Percentiles rank a stretch among this genome's conserved stretches.
phyloP scores from a whole-genome alignment of 352 stramenopile species.

The Phytophthora cryptogea region DNA sequence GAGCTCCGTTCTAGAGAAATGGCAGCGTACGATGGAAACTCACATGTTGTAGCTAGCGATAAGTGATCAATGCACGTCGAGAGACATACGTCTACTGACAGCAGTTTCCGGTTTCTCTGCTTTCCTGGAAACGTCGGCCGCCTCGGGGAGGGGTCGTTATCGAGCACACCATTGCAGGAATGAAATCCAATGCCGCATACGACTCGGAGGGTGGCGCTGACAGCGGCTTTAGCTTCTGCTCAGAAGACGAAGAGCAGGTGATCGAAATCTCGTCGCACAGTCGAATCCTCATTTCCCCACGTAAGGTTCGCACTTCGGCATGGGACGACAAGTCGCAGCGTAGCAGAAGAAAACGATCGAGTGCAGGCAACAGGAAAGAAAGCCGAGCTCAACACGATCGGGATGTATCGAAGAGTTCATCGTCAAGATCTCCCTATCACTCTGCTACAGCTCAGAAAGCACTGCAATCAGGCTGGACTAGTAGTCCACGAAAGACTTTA shows the following conservation, averaged over 20 bases:
- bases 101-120: constrained; percentile 22
- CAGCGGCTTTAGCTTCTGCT: constrained; percentile 27
- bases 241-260: constrained; percentile 45
- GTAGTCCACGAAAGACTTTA: constrained; percentile 1
- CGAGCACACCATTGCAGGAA: constrained; percentile 16
- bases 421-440: neutral
- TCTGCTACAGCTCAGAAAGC: neutral
- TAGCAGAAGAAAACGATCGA: constrained; percentile 1
- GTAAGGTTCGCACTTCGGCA: constrained; percentile 22
- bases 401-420: neutral
- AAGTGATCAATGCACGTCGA: constrained; percentile 11
- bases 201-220: constrained; percentile 19
- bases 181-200: constrained; percentile 23
- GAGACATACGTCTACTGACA: neutral
- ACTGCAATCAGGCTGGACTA: neutral
- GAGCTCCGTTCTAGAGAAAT: constrained; percentile 2
- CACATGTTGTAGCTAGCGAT: neutral
- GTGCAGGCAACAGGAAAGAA: constrained; percentile 1
- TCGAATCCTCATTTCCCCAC: constrained; percentile 64
- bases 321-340: constrained; percentile 20
- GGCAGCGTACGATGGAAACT: neutral
- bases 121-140: constrained; percentile 27
- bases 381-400: constrained; percentile 2
- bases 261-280: constrained; percentile 67
- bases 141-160: constrained; percentile 20